Percentiles rank a stretch among this genome's conserved stretches.
Conservation (phyloP, 169 alveolate genomes). For the Plasmodium sp. region DNA sequence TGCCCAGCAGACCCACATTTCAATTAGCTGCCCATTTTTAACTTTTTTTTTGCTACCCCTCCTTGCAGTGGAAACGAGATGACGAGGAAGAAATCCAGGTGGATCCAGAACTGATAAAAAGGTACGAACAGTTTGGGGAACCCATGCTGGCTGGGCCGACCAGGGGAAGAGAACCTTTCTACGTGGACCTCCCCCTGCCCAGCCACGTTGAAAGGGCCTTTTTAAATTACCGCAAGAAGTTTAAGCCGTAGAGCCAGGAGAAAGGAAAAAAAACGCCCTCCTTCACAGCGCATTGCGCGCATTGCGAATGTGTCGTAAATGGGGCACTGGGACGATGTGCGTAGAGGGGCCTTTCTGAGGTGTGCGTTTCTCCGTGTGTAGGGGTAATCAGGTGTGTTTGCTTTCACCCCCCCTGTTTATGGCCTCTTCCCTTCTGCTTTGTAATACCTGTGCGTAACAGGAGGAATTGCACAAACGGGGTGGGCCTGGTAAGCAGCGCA, state of each 20-base stretch:
- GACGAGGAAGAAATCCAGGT: constrained; percentile 63
- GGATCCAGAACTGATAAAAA: constrained; percentile 19
- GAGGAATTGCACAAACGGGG: not conserved
- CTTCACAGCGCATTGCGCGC: not conserved
- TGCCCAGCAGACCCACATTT: not conserved
- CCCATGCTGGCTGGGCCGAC: constrained; percentile 56
- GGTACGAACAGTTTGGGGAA: constrained; percentile 47
- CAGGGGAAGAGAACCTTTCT: constrained; percentile 72
- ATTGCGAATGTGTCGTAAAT: not conserved
- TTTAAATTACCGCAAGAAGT: constrained; percentile 69
- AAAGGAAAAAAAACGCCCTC: not conserved
- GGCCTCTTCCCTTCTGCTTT: not conserved
- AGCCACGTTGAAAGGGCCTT: constrained; percentile 46
- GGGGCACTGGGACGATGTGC: not conserved
- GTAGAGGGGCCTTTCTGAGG: not conserved
- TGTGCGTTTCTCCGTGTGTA: not conserved
- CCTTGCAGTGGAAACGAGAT: constrained; percentile 37
- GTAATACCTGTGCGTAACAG: not conserved
- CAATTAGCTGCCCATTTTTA: not conserved
- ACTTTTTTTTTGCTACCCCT: not conserved
- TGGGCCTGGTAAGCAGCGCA: not conserved
- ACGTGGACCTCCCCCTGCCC: constrained; percentile 64
- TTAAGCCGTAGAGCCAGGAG: constrained; percentile 42
- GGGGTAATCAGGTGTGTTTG: not conserved
- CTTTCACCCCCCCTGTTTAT: not conserved